Conservation (phyloP, 1,139 yeast species). For the Hanseniaspora sp. region DNA sequence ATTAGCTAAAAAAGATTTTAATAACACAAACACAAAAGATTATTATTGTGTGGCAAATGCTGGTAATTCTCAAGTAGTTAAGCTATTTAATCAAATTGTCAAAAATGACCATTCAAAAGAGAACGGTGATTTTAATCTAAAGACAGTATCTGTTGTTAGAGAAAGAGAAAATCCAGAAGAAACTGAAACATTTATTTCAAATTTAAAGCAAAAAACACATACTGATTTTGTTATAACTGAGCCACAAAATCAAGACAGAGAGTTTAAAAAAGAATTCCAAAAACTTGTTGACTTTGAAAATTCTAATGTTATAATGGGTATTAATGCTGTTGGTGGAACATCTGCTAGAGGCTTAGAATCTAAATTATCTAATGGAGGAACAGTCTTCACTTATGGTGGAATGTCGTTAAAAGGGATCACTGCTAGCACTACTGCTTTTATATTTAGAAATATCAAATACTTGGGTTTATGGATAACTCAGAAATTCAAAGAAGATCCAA, state of each 20-base stretch:
- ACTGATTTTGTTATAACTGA: slow-evolving; percentile 89
- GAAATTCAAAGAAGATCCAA: slow-evolving; percentile 55
- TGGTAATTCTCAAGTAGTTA: slow-evolving; percentile 93
- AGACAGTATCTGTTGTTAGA: slow-evolving; percentile 79
- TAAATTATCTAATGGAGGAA: slow-evolving; percentile 59
- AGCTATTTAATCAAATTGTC: slow-evolving; percentile 82
- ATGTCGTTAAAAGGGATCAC: slow-evolving; percentile 93
- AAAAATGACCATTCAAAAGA: slow-evolving; percentile 44
- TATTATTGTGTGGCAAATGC: slow-evolving; percentile 90
- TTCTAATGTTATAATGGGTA: slow-evolving; percentile 51
- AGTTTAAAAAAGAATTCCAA: slow-evolving; percentile 40
- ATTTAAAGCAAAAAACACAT: slow-evolving; percentile 56
- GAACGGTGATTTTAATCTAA: slow-evolving; percentile 29
- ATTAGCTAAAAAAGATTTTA: slow-evolving; percentile 26
- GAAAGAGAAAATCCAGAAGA: slow-evolving; percentile 66
- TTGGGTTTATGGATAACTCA: slow-evolving; percentile 92
- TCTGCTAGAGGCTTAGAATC: slow-evolving; percentile 72
- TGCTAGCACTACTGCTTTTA: slow-evolving; percentile 76
- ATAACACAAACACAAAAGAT: slow-evolving; percentile 49
- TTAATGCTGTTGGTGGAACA: slow-evolving; percentile 90
- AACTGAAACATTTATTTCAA: slow-evolving; percentile 24
- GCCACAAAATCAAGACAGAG: slow-evolving; percentile 60
- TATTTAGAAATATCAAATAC: slow-evolving; percentile 76
- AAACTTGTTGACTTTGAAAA: slow-evolving; percentile 53
- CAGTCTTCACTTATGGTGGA: slow-evolving; percentile 88